phyloP scores from a whole-genome alignment of 2,329 filamentous ascomycete species.

The Ascocoryne sarcoides region DNA sequence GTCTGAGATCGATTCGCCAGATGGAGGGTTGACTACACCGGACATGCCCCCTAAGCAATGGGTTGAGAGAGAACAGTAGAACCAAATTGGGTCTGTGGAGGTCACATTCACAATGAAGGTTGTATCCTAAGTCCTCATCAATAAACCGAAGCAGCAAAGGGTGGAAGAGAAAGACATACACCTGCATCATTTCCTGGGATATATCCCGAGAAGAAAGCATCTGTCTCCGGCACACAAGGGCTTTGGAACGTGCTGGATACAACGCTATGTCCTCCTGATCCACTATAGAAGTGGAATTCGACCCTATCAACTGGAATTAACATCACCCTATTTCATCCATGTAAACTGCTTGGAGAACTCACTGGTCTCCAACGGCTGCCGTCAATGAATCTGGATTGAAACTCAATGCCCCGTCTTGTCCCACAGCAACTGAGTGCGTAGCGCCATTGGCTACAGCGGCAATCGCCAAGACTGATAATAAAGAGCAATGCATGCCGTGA shows the following conservation, averaged over 20 bases:
- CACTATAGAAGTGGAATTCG: slow-evolving; percentile 38
- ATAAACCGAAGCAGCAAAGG: neutral
- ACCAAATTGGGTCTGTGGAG: slow-evolving; percentile 34
- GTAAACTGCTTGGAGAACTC: neutral
- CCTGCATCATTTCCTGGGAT: slow-evolving; percentile 10
- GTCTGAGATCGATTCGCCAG: slow-evolving; percentile 6
- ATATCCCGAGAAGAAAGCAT: slow-evolving; percentile 16
- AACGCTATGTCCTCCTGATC: slow-evolving; percentile 38
- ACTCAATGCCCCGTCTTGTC: slow-evolving; percentile 26
- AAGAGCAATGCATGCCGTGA: slow-evolving; percentile 1
- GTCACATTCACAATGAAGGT: slow-evolving; percentile 26
- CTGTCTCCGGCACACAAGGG: slow-evolving; percentile 25
- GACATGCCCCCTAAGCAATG: slow-evolving; percentile 37
- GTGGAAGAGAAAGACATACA: slow-evolving; percentile 6
- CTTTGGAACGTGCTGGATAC: slow-evolving; percentile 27
- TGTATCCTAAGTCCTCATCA: slow-evolving; percentile 9
- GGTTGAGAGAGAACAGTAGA: slow-evolving; percentile 32
- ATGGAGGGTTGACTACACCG: slow-evolving; percentile 33
- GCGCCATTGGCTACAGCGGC: slow-evolving; percentile 4
- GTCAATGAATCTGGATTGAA: slow-evolving; percentile 42
- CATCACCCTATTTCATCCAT: slow-evolving; percentile 28
- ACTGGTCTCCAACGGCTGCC: slow-evolving; percentile 34
- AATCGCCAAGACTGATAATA: slow-evolving; percentile 1
- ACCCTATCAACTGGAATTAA: slow-evolving; percentile 29
- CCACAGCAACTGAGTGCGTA: slow-evolving; percentile 8